These are phyloP conservation scores for Adansonia gregorii DNA, from an alignment of 441 rosid genomes.

Conservation along the genomic window DNA sequence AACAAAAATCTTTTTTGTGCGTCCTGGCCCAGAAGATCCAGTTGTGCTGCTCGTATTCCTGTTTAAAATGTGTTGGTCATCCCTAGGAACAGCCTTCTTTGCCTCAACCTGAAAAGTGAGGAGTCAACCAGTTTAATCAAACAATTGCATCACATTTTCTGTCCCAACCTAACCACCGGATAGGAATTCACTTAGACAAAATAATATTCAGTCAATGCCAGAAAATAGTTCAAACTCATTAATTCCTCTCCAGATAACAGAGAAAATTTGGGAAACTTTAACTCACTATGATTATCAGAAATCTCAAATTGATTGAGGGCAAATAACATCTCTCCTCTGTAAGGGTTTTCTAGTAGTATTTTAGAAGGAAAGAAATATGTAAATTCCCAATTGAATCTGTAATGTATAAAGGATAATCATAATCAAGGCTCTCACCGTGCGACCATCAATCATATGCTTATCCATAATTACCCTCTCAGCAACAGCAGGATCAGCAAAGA, in stretches of 20 bases:
- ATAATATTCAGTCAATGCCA: neutral
- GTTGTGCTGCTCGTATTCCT: neutral
- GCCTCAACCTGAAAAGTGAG: conserved; percentile 5
- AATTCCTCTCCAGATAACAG: too few relatives aligned
- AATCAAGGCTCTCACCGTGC: conserved; percentile 6
- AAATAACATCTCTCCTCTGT: neutral
- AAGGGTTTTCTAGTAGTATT: neutral
- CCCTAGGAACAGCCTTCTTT: conserved; percentile 13
- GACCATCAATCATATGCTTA: conserved; percentile 7
- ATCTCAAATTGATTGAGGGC: neutral
- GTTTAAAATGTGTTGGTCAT: conserved; percentile 4
- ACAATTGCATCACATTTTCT: conserved; percentile 8
- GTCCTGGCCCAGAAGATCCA: neutral
- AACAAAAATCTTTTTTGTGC: neutral
- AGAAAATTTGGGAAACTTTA: too few relatives aligned
- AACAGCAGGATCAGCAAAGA: conserved; percentile 3
- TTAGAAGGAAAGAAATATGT: neutral
- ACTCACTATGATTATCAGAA: too few relatives aligned
- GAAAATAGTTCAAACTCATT: neutral
- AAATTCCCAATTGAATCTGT: neutral
- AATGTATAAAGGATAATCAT: neutral
- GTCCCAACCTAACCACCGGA: neutral
- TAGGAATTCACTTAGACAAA: neutral
- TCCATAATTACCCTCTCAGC: conserved; percentile 12
- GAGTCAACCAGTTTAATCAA: neutral